A percentile compares a stretch with the other conserved stretches of the same genome.
Conservation (phyloP, 129 eudicot species). For the Cynara cardunculus region DNA sequence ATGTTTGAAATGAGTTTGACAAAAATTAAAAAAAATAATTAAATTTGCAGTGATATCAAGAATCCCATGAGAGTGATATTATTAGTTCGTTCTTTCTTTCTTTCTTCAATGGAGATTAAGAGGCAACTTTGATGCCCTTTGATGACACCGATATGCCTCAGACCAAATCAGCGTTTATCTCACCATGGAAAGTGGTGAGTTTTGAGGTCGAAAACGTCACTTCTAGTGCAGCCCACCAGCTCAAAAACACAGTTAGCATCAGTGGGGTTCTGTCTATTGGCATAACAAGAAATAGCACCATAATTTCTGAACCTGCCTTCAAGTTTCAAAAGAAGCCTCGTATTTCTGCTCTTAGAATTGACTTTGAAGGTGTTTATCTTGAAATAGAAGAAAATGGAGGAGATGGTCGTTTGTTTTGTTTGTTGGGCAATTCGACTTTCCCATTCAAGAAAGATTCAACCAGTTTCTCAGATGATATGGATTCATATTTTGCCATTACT, state of each 20-base stretch:
- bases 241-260: slow-evolving; percentile 22
- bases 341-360: slow-evolving; percentile 39
- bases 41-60: no score
- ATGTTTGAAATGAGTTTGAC: no score
- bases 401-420: slow-evolving; percentile 30
- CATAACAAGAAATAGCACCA: slow-evolving; percentile 31
- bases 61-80: no score
- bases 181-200: slow-evolving; percentile 33
- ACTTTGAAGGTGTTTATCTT: slow-evolving; percentile 40
- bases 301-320: slow-evolving; percentile 5
- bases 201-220: slow-evolving; percentile 29
- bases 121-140: slow-evolving; percentile 44
- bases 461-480: slow-evolving; percentile 11
- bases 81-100: no score
- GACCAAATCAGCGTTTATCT: neutral
- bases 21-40: no score
- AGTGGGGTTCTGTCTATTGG: slow-evolving; percentile 37
- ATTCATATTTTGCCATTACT: neutral
- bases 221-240: slow-evolving; percentile 12
- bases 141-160: slow-evolving; percentile 34
- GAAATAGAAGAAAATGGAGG: slow-evolving; percentile 29
- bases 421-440: slow-evolving; percentile 42
- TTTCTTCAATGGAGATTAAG: slow-evolving; percentile 46
- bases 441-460: slow-evolving; percentile 28
- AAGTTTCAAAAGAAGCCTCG: slow-evolving; percentile 29